Percentiles rank a stretch among this genome's conserved stretches.
Conservation (phyloP, 2,329 filamentous ascomycete species). For the Calonectria hongkongensis region DNA sequence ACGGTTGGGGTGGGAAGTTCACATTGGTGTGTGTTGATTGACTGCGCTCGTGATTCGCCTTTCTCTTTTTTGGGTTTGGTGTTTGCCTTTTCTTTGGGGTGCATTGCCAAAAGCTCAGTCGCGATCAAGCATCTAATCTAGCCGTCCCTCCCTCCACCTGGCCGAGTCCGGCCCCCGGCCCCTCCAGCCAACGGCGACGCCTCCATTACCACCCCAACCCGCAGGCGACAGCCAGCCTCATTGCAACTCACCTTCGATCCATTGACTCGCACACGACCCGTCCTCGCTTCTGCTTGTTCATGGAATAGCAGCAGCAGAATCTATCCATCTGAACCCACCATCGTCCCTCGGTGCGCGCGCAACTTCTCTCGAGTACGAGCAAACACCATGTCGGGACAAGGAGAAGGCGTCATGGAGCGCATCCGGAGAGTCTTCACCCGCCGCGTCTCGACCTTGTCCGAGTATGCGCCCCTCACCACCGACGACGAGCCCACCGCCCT, state of each 20-base stretch:
- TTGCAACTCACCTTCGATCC: constrained; percentile 17
- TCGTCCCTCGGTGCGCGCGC: neutral
- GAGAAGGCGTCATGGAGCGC: constrained; percentile 52
- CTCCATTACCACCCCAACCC: constrained; percentile 44
- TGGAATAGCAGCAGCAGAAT: neutral
- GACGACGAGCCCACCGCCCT: constrained; percentile 54
- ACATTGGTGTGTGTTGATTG: neutral
- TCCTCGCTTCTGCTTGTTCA: neutral
- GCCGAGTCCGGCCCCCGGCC: constrained; percentile 19
- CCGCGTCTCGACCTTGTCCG: constrained; percentile 50
- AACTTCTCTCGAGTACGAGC: constrained; percentile 7
- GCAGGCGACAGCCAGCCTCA: constrained; percentile 17
- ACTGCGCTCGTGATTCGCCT: constrained; percentile 10
- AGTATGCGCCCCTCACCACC: constrained; percentile 59
- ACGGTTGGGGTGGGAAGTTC: neutral
- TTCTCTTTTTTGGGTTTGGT: neutral
- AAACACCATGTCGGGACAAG: neutral
- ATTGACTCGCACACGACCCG: constrained; percentile 11
- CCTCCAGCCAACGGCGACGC: constrained; percentile 36
- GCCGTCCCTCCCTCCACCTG: neutral
- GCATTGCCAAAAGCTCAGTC: neutral
- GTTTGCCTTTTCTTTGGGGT: neutral
- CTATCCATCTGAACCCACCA: neutral
- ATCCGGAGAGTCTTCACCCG: constrained; percentile 52
- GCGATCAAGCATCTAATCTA: neutral